Conservation (phyloP, 352 stramenopile genomes). For the Saprolegnia parasitica region DNA sequence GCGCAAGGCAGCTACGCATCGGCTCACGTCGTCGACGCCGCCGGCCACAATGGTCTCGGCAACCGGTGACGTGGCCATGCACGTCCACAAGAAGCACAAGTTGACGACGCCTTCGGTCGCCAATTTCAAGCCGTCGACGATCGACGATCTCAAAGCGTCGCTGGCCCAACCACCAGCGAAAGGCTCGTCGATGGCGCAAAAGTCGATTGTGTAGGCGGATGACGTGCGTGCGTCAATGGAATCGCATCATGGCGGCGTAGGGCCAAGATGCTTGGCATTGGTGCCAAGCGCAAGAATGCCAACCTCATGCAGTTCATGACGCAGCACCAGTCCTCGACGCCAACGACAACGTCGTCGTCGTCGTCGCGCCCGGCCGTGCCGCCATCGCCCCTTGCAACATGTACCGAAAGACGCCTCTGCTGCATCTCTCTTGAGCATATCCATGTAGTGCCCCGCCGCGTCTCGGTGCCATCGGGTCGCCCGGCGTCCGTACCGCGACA, state of each 20-base stretch:
- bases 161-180: neutral
- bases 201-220: conserved; percentile 11
- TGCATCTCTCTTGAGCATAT: neutral
- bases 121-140: neutral
- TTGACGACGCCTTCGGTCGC: neutral
- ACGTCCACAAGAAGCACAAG: neutral
- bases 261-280: conserved; percentile 26
- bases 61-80: neutral
- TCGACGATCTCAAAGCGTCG: conserved; percentile 11
- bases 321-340: neutral
- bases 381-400: neutral
- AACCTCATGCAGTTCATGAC: conserved; percentile 28
- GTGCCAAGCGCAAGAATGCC: conserved; percentile 7
- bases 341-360: neutral
- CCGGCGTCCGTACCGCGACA: neutral
- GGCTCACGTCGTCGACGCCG: neutral
- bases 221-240: neutral
- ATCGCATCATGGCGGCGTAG: conserved; percentile 4
- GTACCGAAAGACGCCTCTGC: neutral
- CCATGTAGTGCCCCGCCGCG: too few relatives aligned
- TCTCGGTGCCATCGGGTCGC: too few relatives aligned
- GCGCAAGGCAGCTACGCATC: conserved; percentile 8
- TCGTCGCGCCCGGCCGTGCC: neutral
- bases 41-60: neutral
- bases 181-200: neutral